Percentiles rank a stretch among this genome's conserved stretches.
Conservation (phyloP, 1,284 basidiomycete genomes). For the Heterobasidion occidentale region DNA sequence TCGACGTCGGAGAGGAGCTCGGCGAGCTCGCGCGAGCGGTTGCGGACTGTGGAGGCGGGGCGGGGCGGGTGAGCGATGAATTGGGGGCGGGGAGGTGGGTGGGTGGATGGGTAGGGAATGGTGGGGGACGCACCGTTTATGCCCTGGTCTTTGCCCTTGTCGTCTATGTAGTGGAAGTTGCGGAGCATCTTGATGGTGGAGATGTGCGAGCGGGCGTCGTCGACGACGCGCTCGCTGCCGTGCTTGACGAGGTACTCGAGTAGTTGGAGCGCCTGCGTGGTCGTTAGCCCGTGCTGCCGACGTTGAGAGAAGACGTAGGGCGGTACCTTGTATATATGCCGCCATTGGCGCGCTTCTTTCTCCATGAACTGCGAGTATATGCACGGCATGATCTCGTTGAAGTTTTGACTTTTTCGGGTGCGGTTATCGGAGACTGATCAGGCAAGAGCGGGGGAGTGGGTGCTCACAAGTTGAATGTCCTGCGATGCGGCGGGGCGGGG, state of each 20-base stretch:
- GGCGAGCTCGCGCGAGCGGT: constrained; percentile 88
- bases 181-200: constrained; percentile 96
- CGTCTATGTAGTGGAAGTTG: constrained; percentile 98
- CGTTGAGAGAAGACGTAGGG: too few relatives aligned
- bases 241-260: constrained; percentile 97
- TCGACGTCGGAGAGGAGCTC: constrained; percentile 90
- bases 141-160: constrained; percentile 99
- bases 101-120: not conserved
- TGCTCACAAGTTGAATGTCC: constrained; percentile 87
- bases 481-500: constrained; percentile 20
- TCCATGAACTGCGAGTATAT: constrained; percentile 92
- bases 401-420: constrained; percentile 67
- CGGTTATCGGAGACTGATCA: not conserved
- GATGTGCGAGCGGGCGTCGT: constrained; percentile 92
- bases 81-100: not conserved
- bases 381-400: constrained; percentile 99
- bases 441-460: constrained; percentile 5
- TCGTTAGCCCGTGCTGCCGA: too few relatives aligned
- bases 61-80: not conserved
- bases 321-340: constrained; percentile 95
- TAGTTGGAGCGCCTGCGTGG: constrained; percentile 74
- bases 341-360: constrained; percentile 97
- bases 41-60: constrained; percentile 87
- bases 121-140: constrained; percentile 73
- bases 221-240: constrained; percentile 98